phyloP scores from a whole-genome alignment of 257 asterid species.

The Solanum sejunctum region DNA sequence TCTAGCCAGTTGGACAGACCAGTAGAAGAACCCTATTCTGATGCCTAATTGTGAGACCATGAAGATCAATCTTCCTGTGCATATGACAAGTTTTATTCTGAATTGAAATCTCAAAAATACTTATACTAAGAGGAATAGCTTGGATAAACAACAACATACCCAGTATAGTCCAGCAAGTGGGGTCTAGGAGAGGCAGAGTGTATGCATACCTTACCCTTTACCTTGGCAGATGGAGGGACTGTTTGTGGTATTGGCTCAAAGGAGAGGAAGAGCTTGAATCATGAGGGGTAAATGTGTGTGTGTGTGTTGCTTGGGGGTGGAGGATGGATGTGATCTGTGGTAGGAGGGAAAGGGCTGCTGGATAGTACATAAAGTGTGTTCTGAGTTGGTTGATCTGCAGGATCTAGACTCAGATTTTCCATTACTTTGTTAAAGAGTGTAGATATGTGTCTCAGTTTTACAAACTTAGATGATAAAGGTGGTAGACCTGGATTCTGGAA shows the following conservation, averaged over 20 bases:
- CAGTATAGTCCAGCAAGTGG: not conserved
- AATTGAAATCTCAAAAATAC: not conserved
- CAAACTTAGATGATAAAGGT: not conserved
- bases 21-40: not conserved
- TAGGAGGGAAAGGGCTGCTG: not conserved
- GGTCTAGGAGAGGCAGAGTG: not conserved
- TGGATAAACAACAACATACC: not conserved
- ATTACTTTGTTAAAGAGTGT: not conserved
- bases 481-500: not conserved
- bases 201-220: not conserved
- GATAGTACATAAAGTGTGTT: not conserved
- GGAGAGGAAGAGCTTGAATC: not conserved
- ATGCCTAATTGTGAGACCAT: not conserved
- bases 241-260: not conserved
- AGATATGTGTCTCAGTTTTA: not conserved
- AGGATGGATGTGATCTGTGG: not conserved
- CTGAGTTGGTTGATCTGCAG: not conserved
- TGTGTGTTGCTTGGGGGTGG: not conserved
- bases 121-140: not conserved
- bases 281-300: not conserved
- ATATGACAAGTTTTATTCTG: not conserved
- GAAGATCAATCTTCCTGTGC: not conserved
- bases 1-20: not conserved
- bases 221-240: not conserved
- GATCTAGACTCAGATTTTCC: not conserved